phyloP scores from a whole-genome alignment of 2,329 filamentous ascomycete genomes.

The Colletotrichum tamarilloi region DNA sequence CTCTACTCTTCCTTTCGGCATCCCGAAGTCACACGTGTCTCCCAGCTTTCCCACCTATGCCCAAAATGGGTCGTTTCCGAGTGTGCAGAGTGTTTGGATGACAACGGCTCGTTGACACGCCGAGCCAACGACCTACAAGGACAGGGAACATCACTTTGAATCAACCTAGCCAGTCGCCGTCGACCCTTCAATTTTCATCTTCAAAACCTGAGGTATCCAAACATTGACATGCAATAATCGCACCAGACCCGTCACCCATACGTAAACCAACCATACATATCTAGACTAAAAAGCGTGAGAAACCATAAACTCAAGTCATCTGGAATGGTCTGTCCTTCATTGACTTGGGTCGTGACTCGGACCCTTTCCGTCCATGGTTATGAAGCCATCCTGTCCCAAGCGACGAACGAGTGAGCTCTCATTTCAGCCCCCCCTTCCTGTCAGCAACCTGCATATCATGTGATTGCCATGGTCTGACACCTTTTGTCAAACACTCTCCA shows the following conservation, averaged over 20 bases:
- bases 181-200: not conserved
- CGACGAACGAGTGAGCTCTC: not conserved
- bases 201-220: not conserved
- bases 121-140: slow-evolving; percentile 15
- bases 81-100: slow-evolving; percentile 19
- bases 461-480: not conserved
- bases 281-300: not conserved
- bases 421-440: not conserved
- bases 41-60: not conserved
- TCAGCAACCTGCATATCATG: not conserved
- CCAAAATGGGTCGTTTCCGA: slow-evolving; percentile 14
- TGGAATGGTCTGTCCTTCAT: not conserved
- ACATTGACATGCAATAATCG: not conserved
- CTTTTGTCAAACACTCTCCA: slow-evolving; percentile 1
- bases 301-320: not conserved
- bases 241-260: not conserved
- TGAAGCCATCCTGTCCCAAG: not conserved
- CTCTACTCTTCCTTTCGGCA: not conserved
- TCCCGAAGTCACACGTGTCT: slow-evolving; percentile 7
- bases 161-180: not conserved
- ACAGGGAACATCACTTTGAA: not conserved
- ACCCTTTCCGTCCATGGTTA: not conserved
- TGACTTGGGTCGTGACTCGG: not conserved
- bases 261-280: not conserved
- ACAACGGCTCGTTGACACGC: slow-evolving; percentile 6